These are phyloP conservation scores for Balakata baccata DNA, from an alignment of 345 rosid genomes.

Conservation along the genomic window DNA sequence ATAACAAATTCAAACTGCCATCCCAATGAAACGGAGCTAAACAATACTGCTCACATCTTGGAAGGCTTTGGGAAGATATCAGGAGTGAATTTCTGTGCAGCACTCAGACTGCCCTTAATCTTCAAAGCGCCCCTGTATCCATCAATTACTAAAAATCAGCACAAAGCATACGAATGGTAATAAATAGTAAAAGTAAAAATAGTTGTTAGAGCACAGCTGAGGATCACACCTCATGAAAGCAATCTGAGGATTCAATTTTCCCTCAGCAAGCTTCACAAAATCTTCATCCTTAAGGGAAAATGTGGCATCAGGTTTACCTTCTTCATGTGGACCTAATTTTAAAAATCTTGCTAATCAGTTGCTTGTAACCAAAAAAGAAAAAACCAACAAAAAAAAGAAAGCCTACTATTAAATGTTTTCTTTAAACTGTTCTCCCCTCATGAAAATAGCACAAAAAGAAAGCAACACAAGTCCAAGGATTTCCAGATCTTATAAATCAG, in stretches of 20 bases:
- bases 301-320: conserved; percentile 84
- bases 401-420: neutral
- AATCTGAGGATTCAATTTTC: conserved; percentile 91
- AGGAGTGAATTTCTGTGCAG: conserved; percentile 93
- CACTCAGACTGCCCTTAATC: conserved; percentile 90
- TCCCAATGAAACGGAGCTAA: neutral
- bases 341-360: neutral
- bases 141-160: conserved; percentile 7
- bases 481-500: too few species aligned
- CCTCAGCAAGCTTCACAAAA: conserved; percentile 81
- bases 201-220: neutral
- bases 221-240: conserved; percentile 79
- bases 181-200: neutral
- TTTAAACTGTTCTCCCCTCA: neutral
- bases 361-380: neutral
- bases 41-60: conserved; percentile 53
- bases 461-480: neutral
- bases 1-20: neutral
- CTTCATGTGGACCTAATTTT: conserved; percentile 63
- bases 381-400: neutral
- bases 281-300: conserved; percentile 89
- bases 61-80: conserved; percentile 97
- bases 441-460: neutral
- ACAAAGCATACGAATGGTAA: neutral
- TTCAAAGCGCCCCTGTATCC: conserved; percentile 83